Base-by-base conservation (phyloP, 768 basidiomycete genomes). In the Pleurotus ostreatus region DNA sequence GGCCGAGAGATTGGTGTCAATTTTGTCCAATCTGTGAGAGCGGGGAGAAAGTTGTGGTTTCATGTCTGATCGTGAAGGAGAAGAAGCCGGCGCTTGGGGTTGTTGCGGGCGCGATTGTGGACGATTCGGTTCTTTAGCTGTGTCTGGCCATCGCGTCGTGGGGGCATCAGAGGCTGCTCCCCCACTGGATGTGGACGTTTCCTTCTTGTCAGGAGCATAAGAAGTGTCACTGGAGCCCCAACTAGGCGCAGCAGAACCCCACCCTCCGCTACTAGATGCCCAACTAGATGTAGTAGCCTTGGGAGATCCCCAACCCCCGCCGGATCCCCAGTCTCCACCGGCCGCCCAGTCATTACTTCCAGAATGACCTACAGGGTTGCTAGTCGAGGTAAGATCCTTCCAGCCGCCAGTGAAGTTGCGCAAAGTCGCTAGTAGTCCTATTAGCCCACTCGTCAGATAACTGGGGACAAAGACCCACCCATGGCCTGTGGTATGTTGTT, bases 401-500 rank as follows among this genome's bases (percentile, higher is more conserved):
- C 48, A 49, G 22, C 48, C 48, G 16, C 48, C 48, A 30, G 25
- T 30, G 16, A 49, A 49, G 37, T 49, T 49, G 48, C 48, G 48
- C 26, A 49, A 49, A 7, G 48, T 30, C 13, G 48, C 48, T 49
- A 49, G 30, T 9, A 23, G 30, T 15, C 16, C 9, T 15, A 15
- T 47, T 47, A 47, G 22, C 20, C n/a, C 16, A 44, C 13, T 25
- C 9, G 6, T 25, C 11, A 25, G 13, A 23, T 18, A 7, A 25
- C 12, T 15, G 3, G 22, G 20, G 20, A 22, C 6, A 47, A 23
- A 23, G 7, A 49, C 26, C n/a, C 26, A 49, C 48, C 13, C 15
- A 6, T 49, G 11, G 30, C 30, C 30, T 34, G 30, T 9, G 30
- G 30, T 34, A 34, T 34, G 30, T 11, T 34, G 30, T 25, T 38